Evolutionary conservation across 2,329 filamentous ascomycete genomes (phyloP).

Genomic region (Colletotrichum lini): DNA sequence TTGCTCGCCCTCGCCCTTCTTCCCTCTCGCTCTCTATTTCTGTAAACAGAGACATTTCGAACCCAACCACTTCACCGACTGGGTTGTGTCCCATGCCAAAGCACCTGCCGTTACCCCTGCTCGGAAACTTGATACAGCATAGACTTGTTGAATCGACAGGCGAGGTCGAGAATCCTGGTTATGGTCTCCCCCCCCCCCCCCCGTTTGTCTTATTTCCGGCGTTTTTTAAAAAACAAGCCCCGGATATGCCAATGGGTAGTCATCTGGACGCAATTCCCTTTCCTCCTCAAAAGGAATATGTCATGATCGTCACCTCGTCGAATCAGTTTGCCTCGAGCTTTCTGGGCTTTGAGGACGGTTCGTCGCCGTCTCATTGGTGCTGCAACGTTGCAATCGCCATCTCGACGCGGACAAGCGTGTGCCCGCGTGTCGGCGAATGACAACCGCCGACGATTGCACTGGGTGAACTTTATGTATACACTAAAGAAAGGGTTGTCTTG

Average conservation of each 20-base stretch:
- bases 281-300: not conserved
- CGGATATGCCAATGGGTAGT: slow-evolving; percentile 2
- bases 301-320: slow-evolving; percentile 25
- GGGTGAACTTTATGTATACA: no score
- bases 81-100: slow-evolving; percentile 12
- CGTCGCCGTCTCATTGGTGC: slow-evolving; percentile 35
- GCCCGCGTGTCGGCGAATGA: slow-evolving; percentile 18
- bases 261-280: not conserved
- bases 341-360: slow-evolving; percentile 2
- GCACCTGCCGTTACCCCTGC: slow-evolving; percentile 17
- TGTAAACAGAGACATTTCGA: slow-evolving; percentile 7
- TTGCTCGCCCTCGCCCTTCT: not conserved
- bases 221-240: not conserved
- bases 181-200: not conserved
- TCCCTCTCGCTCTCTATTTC: not conserved
- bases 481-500: slow-evolving; percentile 8
- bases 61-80: slow-evolving; percentile 26
- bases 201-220: not conserved
- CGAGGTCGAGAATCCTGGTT: slow-evolving; percentile 8
- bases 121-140: slow-evolving; percentile 31
- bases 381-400: slow-evolving; percentile 41
- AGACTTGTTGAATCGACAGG: slow-evolving; percentile 11
- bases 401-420: slow-evolving; percentile 26
- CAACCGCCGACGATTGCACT: slow-evolving; percentile 15
- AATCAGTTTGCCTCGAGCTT: slow-evolving; percentile 27